These are phyloP conservation scores for Halophytophthora polymorphica DNA, from an alignment of 352 stramenopile species.

Conservation along the genomic window DNA sequence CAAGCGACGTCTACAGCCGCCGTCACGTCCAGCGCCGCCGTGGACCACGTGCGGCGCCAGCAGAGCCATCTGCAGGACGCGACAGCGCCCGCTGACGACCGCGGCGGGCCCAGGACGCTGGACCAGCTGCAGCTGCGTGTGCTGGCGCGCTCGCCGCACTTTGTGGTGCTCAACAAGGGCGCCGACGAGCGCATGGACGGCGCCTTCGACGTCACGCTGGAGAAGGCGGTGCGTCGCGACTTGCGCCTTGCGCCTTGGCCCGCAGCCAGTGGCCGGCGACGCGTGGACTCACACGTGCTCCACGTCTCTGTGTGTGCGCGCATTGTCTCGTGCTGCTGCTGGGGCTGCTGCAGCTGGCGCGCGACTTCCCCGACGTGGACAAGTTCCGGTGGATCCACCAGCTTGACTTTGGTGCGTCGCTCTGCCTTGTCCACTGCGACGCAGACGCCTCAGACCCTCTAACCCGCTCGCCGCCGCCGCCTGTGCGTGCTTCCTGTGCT, in stretches of 20 bases:
- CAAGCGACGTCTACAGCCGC: slow-evolving; percentile 1
- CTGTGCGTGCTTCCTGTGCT: background rate
- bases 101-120: slow-evolving; percentile 55
- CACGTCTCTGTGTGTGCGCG: too few species aligned
- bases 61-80: slow-evolving; percentile 46
- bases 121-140: slow-evolving; percentile 55
- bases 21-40: slow-evolving; percentile 4
- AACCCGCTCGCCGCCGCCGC: too few species aligned
- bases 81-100: slow-evolving; percentile 14
- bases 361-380: slow-evolving; percentile 66
- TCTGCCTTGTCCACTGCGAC: background rate
- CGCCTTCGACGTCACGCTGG: slow-evolving; percentile 85
- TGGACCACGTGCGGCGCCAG: slow-evolving; percentile 35
- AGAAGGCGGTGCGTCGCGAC: slow-evolving; percentile 71
- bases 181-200: slow-evolving; percentile 84
- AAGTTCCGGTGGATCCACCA: slow-evolving; percentile 90
- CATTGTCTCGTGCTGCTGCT: background rate
- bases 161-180: slow-evolving; percentile 80
- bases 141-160: slow-evolving; percentile 42
- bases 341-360: slow-evolving; percentile 36
- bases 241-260: too few species aligned
- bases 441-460: background rate
- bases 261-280: too few species aligned
- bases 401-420: slow-evolving; percentile 75
- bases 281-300: too few species aligned